Evolutionary conservation across 441 rosid species (phyloP).

Genomic region (Francoa sonchifolia): DNA sequence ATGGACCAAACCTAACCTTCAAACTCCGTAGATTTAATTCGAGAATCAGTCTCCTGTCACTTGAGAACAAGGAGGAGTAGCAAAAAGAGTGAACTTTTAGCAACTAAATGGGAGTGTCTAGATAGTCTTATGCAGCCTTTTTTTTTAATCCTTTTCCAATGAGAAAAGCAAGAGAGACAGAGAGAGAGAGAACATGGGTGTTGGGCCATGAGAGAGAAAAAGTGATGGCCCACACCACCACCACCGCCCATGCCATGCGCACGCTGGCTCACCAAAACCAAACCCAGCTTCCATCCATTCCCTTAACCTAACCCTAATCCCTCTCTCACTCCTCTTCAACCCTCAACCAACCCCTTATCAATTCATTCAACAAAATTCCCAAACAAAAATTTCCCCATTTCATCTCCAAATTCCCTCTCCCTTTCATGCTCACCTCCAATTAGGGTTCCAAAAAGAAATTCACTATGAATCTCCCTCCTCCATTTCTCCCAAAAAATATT

Average conservation of each 20-base stretch:
- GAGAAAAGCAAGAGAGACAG: slow-evolving; percentile 7
- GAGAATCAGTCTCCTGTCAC: too few relatives aligned
- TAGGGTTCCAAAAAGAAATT: too few relatives aligned
- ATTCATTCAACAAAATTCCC: neutral
- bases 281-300: slow-evolving; percentile 26
- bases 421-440: too few relatives aligned
- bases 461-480: slow-evolving; percentile 76
- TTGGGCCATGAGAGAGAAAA: slow-evolving; percentile 19
- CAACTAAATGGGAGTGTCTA: slow-evolving; percentile 16
- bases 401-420: too few relatives aligned
- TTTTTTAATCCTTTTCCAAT: neutral
- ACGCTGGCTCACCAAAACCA: slow-evolving; percentile 50
- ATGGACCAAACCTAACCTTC: too few relatives aligned
- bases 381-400: neutral
- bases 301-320: slow-evolving; percentile 46
- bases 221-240: slow-evolving; percentile 26
- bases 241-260: slow-evolving; percentile 83
- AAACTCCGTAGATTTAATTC: too few relatives aligned
- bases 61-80: too few relatives aligned
- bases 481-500: slow-evolving; percentile 59
- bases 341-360: too few relatives aligned
- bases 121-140: slow-evolving; percentile 17
- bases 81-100: too few relatives aligned
- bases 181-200: slow-evolving; percentile 12
- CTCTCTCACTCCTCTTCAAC: too few relatives aligned